A percentile compares a stretch with the other conserved stretches of the same genome.
Conservation (phyloP, 495 filamentous ascomycete species). For the Aspergillus coremiiformis region DNA sequence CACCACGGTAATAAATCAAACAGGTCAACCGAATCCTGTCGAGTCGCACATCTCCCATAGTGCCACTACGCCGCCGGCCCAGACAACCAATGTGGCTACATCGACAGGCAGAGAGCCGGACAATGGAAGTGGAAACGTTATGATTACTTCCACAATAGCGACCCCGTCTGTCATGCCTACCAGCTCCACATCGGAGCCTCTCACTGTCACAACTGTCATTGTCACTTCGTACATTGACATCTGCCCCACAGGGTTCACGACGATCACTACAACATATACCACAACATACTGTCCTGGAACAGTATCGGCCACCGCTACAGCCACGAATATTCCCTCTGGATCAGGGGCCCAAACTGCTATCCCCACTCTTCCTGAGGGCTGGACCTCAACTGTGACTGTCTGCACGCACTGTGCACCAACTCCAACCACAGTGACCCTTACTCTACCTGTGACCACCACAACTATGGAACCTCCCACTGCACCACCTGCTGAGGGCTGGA, state of each 20-base stretch:
- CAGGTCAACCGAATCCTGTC: not conserved
- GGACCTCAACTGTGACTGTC: constrained; percentile 38
- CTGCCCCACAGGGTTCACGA: constrained; percentile 41
- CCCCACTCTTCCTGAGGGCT: constrained; percentile 31
- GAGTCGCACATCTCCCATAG: not conserved
- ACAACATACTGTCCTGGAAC: constrained; percentile 33
- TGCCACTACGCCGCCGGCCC: not conserved
- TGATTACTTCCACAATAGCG: constrained; percentile 22
- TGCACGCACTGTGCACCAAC: constrained; percentile 39
- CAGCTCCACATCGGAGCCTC: constrained; percentile 9
- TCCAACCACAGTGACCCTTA: constrained; percentile 38
- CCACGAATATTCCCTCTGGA: constrained; percentile 15
- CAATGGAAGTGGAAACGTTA: constrained; percentile 8
- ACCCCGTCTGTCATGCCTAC: constrained; percentile 28
- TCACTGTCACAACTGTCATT: constrained; percentile 32
- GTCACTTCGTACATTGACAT: constrained; percentile 38
- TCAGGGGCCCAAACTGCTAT: constrained; percentile 11
- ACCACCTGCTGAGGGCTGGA: constrained; percentile 29
- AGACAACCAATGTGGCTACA: not conserved
- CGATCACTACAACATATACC: constrained; percentile 35
- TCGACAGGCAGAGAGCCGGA: constrained; percentile 1
- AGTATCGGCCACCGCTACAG: constrained; percentile 20
- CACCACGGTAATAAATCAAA: constrained; percentile 1
- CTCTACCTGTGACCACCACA: constrained; percentile 22
- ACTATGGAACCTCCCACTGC: constrained; percentile 6